Evolutionary conservation across 2,329 filamentous ascomycete genomes (phyloP).

Genomic region (Alternaria postmessia): DNA sequence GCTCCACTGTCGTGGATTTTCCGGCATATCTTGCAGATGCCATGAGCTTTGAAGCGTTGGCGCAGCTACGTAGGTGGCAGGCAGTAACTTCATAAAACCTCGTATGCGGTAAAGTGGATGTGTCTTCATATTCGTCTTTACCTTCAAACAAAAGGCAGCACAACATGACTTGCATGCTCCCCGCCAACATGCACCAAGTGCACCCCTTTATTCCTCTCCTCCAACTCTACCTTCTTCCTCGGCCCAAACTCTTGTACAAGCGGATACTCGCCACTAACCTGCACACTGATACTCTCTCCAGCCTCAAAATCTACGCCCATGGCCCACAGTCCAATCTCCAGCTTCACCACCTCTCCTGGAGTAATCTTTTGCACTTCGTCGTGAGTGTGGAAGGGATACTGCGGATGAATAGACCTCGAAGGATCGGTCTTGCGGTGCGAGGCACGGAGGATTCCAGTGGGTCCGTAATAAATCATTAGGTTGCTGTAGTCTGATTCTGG

Average conservation of each 20-base stretch:
- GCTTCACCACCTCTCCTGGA: slow-evolving; percentile 34
- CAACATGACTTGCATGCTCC: slow-evolving; percentile 10
- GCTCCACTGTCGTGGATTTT: too few relatives aligned
- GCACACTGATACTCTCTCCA: slow-evolving; percentile 15
- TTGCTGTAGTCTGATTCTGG: slow-evolving; percentile 18
- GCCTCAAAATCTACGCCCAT: slow-evolving; percentile 57
- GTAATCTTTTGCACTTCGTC: slow-evolving; percentile 52
- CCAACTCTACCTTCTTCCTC: slow-evolving; percentile 6
- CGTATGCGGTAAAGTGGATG: too few relatives aligned
- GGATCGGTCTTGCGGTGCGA: slow-evolving; percentile 19
- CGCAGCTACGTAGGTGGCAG: too few relatives aligned
- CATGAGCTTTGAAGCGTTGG: too few relatives aligned
- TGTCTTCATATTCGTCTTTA: not conserved
- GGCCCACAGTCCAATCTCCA: slow-evolving; percentile 31
- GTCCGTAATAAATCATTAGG: slow-evolving; percentile 12
- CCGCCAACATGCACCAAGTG: slow-evolving; percentile 21
- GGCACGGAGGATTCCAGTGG: slow-evolving; percentile 25
- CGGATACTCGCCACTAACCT: slow-evolving; percentile 16
- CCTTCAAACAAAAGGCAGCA: slow-evolving; percentile 9
- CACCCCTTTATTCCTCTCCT: slow-evolving; percentile 18
- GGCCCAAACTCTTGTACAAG: slow-evolving; percentile 16
- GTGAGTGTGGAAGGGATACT: slow-evolving; percentile 50
- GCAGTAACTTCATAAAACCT: too few relatives aligned
- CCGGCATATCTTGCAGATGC: too few relatives aligned
- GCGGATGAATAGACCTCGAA: slow-evolving; percentile 23